Conservation (phyloP, 202 grass and related monocot species). For the Schoenoplectus tabernaemontani region DNA sequence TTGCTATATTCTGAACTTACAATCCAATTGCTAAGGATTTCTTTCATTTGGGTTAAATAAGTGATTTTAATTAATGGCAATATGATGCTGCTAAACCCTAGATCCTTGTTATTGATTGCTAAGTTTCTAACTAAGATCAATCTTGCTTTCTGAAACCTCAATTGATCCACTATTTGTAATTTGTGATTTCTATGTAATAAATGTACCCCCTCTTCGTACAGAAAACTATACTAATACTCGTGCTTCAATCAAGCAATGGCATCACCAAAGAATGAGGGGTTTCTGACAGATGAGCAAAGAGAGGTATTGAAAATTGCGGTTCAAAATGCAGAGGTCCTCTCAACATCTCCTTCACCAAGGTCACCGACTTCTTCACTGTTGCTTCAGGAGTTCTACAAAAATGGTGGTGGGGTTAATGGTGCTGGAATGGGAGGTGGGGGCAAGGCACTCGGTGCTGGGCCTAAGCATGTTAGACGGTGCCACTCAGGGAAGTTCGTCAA, state of each 20-base stretch:
- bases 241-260: constrained; percentile 32
- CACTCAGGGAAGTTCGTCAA: constrained; percentile 86
- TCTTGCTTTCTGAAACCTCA: neutral
- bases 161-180: constrained; percentile 14
- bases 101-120: constrained; percentile 18
- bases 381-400: constrained; percentile 54
- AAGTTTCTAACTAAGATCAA: neutral
- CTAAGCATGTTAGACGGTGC: constrained; percentile 51
- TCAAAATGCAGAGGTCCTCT: constrained; percentile 75
- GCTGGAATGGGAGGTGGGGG: constrained; percentile 22
- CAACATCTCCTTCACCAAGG: constrained; percentile 48
- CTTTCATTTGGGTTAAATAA: constrained; percentile 16
- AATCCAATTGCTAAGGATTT: neutral
- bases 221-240: neutral
- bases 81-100: constrained; percentile 38
- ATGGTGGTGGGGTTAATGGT: neutral
- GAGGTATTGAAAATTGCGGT: constrained; percentile 74
- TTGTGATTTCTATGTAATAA: constrained; percentile 1
- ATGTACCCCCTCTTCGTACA: neutral
- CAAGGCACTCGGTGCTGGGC: neutral
- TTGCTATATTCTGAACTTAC: neutral
- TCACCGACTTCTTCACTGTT: constrained; percentile 50
- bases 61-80: neutral
- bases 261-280: constrained; percentile 90
- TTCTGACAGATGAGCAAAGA: constrained; percentile 85